Conservation (phyloP, 139 green algal genomes). For the Coccomyxa sp. region DNA sequence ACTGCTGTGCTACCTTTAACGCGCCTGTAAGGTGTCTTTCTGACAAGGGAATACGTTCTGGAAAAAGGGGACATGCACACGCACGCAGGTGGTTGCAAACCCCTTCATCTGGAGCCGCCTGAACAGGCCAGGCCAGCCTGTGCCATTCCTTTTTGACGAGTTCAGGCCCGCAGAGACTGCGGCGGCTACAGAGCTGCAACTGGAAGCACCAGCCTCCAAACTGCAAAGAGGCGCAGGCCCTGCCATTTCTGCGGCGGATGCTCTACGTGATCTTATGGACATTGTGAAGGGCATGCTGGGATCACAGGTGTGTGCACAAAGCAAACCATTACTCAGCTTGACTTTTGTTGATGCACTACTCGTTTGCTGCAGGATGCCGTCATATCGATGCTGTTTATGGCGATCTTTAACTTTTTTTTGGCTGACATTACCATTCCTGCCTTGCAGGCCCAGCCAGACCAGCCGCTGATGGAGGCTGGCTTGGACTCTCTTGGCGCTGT, state of each 20-base stretch:
- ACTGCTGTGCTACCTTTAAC: no score
- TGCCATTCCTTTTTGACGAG: slow-evolving; percentile 9
- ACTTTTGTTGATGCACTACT: no score
- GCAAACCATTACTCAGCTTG: no score
- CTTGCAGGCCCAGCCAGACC: not conserved
- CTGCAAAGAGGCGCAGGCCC: not conserved
- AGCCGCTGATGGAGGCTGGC: slow-evolving; percentile 62
- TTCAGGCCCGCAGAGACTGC: not conserved
- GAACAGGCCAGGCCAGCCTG: not conserved
- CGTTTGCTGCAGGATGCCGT: no score
- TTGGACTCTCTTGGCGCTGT: slow-evolving; percentile 76
- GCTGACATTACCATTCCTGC: not conserved
- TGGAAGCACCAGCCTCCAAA: no score
- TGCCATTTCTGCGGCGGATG: not conserved
- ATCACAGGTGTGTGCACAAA: not conserved
- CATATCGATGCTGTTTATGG: no score
- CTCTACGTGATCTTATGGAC: not conserved
- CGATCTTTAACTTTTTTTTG: no score
- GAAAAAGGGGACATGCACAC: no score
- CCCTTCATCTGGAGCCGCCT: slow-evolving; percentile 46
- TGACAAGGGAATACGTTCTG: no score
- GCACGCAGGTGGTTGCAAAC: slow-evolving; percentile 14
- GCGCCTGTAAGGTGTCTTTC: no score
- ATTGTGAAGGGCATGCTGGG: not conserved
- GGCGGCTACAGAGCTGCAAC: no score